Base-by-base conservation (phyloP, 257 asterid genomes). In the Lycium ferocissimum region DNA sequence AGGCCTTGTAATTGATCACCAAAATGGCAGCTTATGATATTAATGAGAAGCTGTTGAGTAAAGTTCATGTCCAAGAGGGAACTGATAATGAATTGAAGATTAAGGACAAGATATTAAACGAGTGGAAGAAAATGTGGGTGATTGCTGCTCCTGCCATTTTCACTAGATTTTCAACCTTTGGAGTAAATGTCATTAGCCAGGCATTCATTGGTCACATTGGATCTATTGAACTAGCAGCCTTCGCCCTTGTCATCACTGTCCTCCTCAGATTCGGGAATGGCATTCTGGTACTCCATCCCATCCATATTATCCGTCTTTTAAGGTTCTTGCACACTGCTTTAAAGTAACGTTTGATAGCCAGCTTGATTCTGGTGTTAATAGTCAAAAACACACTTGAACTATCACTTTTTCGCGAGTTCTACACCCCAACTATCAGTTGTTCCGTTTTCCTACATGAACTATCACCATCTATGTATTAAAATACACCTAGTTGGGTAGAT, bases 161-260 rank as follows among this genome's bases (percentile, higher is more conserved):
- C 53, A 86, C 92, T 1, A 84, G 94, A 11, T 87, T 90, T 26
- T 38, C 94, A 7, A 89, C 93, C 1, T 91, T 91, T 56, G 94
- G 93, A 3, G 71, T 86, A 2, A 85, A 79, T 43, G 86, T 91
- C n/a, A 88, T 90, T 57, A 90, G 83, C 61, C 94, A 91, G 79
- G 91, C 94, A 1, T 91, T 90, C 82, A 84, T 91, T 2, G 94
- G 94, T 38, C 93, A 91, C 33, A 85, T 89, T 49, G 91, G 92
- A 4, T 59, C 92, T 0, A 84, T 72, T 9, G 90, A 91, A 47
- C 87, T 91, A 2, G 94, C 94, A n/a, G 94, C 93, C 3, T 91
- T 75, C 53, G 88, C 94, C 0, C 84, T 91, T 14, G 92, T 91
- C 12, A 87, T 76, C 65, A 88, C 92, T 9, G 91, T 91, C 61